Evolutionary conservation across 225 moss, liverwort and hornwort genomes (phyloP), one percentile per base, ranked within the genome.

Genomic region (Pleurozium schreberi): DNA sequence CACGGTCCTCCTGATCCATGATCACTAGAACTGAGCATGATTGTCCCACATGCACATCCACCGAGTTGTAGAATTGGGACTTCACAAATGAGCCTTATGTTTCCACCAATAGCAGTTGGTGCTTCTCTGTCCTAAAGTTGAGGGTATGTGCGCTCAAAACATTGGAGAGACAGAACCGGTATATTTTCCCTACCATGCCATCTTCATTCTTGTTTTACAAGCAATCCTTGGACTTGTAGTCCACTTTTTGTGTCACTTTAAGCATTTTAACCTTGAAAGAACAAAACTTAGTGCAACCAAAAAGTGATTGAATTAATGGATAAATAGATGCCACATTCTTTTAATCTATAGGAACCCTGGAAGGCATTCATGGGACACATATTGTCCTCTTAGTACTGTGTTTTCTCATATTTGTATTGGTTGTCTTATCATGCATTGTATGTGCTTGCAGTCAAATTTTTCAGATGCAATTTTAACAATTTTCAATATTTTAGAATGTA

Each of bases 21-120:
- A 61, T 82, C 73, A 91, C 81, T 34, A 87, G 3, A 21, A 89
- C 63, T 6, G 69, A 89, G 36, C 42, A 89, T 2, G 81, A 89
- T 22, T 91, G 92, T 73, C 91, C 91, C 28, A 90, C 78, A 75
- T 89, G 89, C 52, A 92, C 45, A 4, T 92, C 91, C 53, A 91
- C 7, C 3, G 81, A 87, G 68, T 80, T 38, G 12, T 61, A 62
- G 45, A 70, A 81, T 9, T 57, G 57, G 42, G 85, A 43, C 62
- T 89, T 74, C 14, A 89, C n/a, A 4, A 85, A 91, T 18, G 88
- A 93, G 67, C 82, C 93, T 59, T 93, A 71, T 1, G 30, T 78
- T 63, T 93, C 91, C 50, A 87, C 82, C 9, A 91, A 21, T 23
- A 84, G 49, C 2, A 91, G 28, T 3, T 9, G 82, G 31, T 93